Evolutionary conservation across 306 rosid species (phyloP), one percentile per base, ranked within the genome.

Genomic region (Vigna hirtella): DNA sequence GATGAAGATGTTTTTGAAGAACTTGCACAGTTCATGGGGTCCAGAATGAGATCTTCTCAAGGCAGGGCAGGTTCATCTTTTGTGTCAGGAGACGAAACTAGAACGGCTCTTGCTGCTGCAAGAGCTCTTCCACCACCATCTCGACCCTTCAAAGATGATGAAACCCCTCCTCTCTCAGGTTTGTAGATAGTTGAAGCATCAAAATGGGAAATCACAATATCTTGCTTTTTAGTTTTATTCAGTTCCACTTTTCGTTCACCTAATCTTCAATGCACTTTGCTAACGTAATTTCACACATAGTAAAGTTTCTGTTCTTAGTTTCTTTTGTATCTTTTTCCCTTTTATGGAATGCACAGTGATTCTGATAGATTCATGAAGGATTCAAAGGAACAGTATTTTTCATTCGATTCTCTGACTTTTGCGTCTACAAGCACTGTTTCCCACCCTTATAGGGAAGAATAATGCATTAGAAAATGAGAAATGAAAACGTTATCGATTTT

Each of bases 1-100:
- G 99, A 95, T 78, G 99, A 95, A 79, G 93, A 95, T 20, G 99
- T 95, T 43, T 95, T 93, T 58, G 99, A 91, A 77, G 99, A 95
- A 77, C 97, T 95, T 16, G 84, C 98, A 0, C 98, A 87, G 81
- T 95, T 95, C 71, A 91, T 95, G 97, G 99, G 93, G 11, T 83
- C 97, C 16, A 89, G 91, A 84, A 86, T 93, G 87, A 86, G 98
- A 72, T 78, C 89, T 20, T 86, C 93, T 16, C 90, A 87, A 49
- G 81, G 79, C 43, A 85, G 92, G 83, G 50, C 34, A 51, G 68
- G 65, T 74, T 74, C 86, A 6, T 49, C 85, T 28, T 73, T 90
- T 79, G 53, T 80, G 10, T 77, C 79, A 38, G 85, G 78, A 13
- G 91, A 89, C 55, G 89, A 87, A 50, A 32, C 32, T 63, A 82